phyloP scores from a whole-genome alignment of 345 rosid genomes.

The Aquilaria yunnanensis region DNA sequence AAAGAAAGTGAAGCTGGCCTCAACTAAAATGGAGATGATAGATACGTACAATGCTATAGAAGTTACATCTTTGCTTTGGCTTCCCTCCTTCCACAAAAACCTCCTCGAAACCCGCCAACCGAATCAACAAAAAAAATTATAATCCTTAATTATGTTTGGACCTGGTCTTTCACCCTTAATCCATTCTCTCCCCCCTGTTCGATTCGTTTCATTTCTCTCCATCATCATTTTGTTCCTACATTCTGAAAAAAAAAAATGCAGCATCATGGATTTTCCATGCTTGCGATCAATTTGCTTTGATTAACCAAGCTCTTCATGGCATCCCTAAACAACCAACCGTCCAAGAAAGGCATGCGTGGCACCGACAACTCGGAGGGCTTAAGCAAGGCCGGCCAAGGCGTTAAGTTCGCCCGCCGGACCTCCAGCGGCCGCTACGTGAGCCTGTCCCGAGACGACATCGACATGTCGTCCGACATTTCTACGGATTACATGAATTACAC shows the following conservation, averaged over 20 bases:
- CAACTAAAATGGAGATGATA: too few species aligned
- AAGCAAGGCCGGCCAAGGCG: slow-evolving; percentile 47
- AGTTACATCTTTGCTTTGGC: too few species aligned
- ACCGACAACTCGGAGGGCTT: slow-evolving; percentile 18
- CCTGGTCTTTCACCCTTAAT: slow-evolving; percentile 21
- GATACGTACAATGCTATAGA: too few species aligned
- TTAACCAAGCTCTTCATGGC: slow-evolving; percentile 33
- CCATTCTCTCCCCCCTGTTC: background rate
- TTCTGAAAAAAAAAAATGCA: background rate
- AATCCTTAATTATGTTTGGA: background rate
- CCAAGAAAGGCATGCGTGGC: slow-evolving; percentile 54
- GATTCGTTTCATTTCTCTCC: background rate
- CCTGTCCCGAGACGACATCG: slow-evolving; percentile 77
- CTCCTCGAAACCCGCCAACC: slow-evolving; percentile 15
- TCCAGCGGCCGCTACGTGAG: slow-evolving; percentile 95
- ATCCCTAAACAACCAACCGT: slow-evolving; percentile 45
- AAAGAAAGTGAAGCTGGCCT: too few species aligned
- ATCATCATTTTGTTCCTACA: background rate
- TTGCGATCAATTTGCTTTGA: background rate
- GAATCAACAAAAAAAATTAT: slow-evolving; percentile 4
- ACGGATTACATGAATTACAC: slow-evolving; percentile 89
- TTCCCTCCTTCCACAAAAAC: too few species aligned
- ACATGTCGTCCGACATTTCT: slow-evolving; percentile 68
- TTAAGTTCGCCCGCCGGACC: slow-evolving; percentile 84
- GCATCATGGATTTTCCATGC: background rate